phyloP scores from a whole-genome alignment of 768 basidiomycete species.

The Cystofilobasidium bisporidii region DNA sequence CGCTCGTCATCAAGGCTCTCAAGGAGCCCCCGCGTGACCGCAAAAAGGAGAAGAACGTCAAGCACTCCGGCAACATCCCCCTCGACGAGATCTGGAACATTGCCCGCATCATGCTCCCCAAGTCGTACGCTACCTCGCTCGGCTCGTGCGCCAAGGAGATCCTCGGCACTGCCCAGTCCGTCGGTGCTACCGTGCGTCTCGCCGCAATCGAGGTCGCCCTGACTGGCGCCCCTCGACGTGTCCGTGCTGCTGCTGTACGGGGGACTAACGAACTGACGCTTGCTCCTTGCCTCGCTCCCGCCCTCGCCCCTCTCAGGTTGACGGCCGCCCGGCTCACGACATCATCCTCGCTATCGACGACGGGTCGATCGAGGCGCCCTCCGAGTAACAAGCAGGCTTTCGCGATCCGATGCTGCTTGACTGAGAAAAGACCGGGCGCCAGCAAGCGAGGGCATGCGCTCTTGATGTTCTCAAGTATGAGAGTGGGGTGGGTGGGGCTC shows the following conservation, averaged over 20 bases:
- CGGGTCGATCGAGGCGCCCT: slow-evolving; percentile 11
- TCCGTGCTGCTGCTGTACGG: too few species aligned
- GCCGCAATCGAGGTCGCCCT: too few species aligned
- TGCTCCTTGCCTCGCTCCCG: background rate
- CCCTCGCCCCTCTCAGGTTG: slow-evolving; percentile 42
- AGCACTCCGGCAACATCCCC: slow-evolving; percentile 87
- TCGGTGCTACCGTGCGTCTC: slow-evolving; percentile 66
- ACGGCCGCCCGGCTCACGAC: slow-evolving; percentile 86
- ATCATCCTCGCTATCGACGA: slow-evolving; percentile 53
- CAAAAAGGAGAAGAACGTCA: slow-evolving; percentile 99
- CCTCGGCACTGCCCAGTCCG: slow-evolving; percentile 89
- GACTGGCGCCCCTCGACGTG: too few species aligned
- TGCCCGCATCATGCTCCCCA: slow-evolving; percentile 77
- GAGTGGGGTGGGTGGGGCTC: too few species aligned
- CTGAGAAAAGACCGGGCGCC: too few species aligned
- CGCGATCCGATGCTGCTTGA: background rate
- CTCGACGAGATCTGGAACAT: slow-evolving; percentile 66
- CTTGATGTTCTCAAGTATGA: too few species aligned
- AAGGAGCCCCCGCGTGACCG: slow-evolving; percentile 99
- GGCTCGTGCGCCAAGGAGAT: slow-evolving; percentile 92
- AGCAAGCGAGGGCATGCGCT: too few species aligned
- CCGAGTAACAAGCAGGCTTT: background rate
- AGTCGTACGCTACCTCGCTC: slow-evolving; percentile 86
- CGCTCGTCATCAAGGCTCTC: slow-evolving; percentile 93
- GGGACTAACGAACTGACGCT: background rate